Evolutionary conservation across 1,284 basidiomycete genomes (phyloP), one percentile per base, ranked within the genome.

Genomic region (Rugosomyces carneus): DNA sequence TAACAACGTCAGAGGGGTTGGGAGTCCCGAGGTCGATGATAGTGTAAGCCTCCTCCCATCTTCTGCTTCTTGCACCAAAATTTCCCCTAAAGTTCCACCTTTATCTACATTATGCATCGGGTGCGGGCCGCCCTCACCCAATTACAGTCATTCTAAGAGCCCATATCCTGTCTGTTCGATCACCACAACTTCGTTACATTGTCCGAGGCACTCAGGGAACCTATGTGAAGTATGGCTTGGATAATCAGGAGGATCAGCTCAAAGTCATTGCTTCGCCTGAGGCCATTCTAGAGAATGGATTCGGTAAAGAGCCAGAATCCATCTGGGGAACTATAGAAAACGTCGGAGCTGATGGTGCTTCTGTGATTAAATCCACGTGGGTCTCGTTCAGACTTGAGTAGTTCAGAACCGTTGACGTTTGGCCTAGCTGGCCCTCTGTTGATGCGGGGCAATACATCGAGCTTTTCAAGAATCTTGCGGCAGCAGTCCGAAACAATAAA

Each of bases 241-340:
- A 93, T 61, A 68, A 80, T 2, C 89, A 93, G 60, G 90, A 92
- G 64, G 80, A 80, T 49, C 77, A 81, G 48, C 70, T 84, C 36
- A 80, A 76, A 58, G 69, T 60, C 2, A 78, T 84, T 46, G 57
- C 72, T 8, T 57, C 64, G 8, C 75, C 77, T n/a, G 60, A 58
- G 10, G 68, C 63, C 11, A 76, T 83, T 45, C 63, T 73, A 40
- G 63, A 69, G 40, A 57, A 63, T 1, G 60, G 60, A 21, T 83
- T 72, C 53, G 81, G 79, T 3, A 64, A 63, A 40, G 86, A 89
- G 60, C 76, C 81, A 1, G 72, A 79, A 55, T 64, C 65, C 24
- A 67, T 81, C 34, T 81, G 76, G 69, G 84, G 81, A 6, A 70
- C 66, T 10, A 51, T 87, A 8, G 78, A 84, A 55, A 78, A 68